Base-by-base conservation (phyloP, 495 filamentous ascomycete genomes). In the Neurospora sp. region DNA sequence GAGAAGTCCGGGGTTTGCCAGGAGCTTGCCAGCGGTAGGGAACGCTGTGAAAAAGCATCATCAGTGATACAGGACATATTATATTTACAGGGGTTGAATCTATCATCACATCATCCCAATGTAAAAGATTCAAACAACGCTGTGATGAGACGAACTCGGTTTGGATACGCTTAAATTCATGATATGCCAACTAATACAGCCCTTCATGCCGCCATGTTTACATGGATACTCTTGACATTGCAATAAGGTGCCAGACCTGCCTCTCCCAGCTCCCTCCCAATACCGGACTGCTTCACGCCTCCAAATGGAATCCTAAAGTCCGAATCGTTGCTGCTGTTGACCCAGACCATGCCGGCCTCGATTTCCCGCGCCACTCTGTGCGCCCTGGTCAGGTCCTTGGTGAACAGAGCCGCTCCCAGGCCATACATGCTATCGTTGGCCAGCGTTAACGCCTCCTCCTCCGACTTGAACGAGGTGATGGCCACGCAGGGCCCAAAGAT, bases 301-400 rank as follows among this genome's bases (percentile, higher is more conserved):
- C 95, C 95, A 80, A 97, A 97, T 5, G 93, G 94, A 45, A 97
- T 88, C 40, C 93, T 82, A 78, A 88, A 90, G 77, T 93, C 89
- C 31, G 86, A 89, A 78, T 93, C 91, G 71, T 94, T 91, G 82
- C 90, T 92, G 79, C 90, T 92, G 84, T 98, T 98, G 81, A 98
- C 91, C 94, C 95, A 98, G 43, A 98, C 94, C 94, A 97, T 97
- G 66, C 95, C 95, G 3, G 94, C 90, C 81, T 98, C 93, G 74
- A 98, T 93, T 69, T 90, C 89, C 70, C 89, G 85, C 9, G 95
- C 95, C 1, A 97, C 89, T 24, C 92, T 88, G 85, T 98, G 95
- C 21, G 91, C 93, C 76, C 89, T 89, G 77, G 88, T 88, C 74
- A 98, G 88, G 77, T 97, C 89, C 79, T 89, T 85, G 15, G 93